These are phyloP conservation scores for Trichoderma sp. DNA, from an alignment of 2,329 filamentous ascomycete species.

Conservation along the genomic window DNA sequence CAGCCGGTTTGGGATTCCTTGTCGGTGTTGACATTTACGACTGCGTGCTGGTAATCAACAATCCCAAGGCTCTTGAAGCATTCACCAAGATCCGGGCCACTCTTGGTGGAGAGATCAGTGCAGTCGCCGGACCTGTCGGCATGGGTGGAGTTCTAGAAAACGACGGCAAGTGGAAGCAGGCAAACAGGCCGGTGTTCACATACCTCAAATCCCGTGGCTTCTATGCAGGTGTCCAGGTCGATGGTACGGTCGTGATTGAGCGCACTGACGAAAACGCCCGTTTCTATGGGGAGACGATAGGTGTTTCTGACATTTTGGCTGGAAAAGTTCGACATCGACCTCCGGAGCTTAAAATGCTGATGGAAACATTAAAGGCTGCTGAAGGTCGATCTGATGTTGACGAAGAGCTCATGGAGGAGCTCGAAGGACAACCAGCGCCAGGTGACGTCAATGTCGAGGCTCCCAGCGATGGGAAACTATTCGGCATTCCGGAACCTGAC, in stretches of 20 bases:
- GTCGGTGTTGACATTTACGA: constrained; percentile 75
- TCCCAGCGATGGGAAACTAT: constrained; percentile 28
- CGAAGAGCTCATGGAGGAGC: constrained; percentile 28
- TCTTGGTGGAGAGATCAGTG: constrained; percentile 66
- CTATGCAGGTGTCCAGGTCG: constrained; percentile 76
- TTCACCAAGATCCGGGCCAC: constrained; percentile 66
- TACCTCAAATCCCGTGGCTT: constrained; percentile 80
- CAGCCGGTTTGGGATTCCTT: constrained; percentile 66
- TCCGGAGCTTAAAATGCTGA: constrained; percentile 36
- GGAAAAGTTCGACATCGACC: constrained; percentile 41
- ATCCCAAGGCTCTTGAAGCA: constrained; percentile 61
- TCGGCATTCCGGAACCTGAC: constrained; percentile 37
- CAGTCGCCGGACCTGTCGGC: constrained; percentile 57
- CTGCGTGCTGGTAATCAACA: constrained; percentile 73
- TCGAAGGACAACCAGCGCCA: constrained; percentile 28
- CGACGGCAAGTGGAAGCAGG: constrained; percentile 33
- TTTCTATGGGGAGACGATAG: constrained; percentile 63
- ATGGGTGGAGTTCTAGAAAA: constrained; percentile 56
- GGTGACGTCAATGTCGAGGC: constrained; percentile 36
- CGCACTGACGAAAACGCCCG: constrained; percentile 74
- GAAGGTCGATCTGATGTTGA: constrained; percentile 34
- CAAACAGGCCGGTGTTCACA: constrained; percentile 65
- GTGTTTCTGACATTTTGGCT: constrained; percentile 33
- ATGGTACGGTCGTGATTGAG: constrained; percentile 75
- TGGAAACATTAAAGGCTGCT: constrained; percentile 40